Base-by-base conservation (phyloP, 768 basidiomycete genomes). In the Naematelia encephala region DNA sequence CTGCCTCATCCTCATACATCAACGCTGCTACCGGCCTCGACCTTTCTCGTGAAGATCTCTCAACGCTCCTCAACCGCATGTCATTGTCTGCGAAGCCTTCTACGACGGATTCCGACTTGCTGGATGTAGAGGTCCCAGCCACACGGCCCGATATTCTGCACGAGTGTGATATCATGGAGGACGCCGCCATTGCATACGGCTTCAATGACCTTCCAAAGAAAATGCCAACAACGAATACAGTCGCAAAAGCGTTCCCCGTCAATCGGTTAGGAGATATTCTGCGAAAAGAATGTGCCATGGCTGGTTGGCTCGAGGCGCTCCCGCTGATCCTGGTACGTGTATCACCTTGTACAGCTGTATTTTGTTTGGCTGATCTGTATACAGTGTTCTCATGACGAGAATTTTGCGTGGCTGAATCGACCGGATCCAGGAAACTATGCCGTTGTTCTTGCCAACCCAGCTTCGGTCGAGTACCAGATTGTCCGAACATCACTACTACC, bases 131-230 rank as follows among this genome's bases (percentile, higher is more conserved):
- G 29, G 82, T 99, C 48, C 94, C 96, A 3, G 82, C 89, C n/a
- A 97, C 92, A n/a, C 85, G 96, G 34, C 92, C 96, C 1, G 96
- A 99, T 73, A 97, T 99, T 65, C 80, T 99, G 55, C 96, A 99
- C 74, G 92, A 98, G 76, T 96, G 93, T 72, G 96, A 99, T 74
- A 84, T 98, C 74, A 89, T 99, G 87, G 96, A 99, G 75, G 96
- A 99, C 64, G 91, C 88, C 1, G 96, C 96, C 10, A 90, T 99
- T 64, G 96, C 92, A 0, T 96, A 93, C 73, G 96, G 96, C 1
- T 98, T 91, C 82, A 97, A 99, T 80, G 96, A 94, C 69, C 82
- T 99, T 25, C 90, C 91, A 1, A 84, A 89, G 68, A 86, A 85
- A 13, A 92, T 99, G 84, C 96, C 96, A 1, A 80, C 85, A 5